Evolutionary conservation across 345 rosid genomes (phyloP).

Genomic region (Clausena lansium): DNA sequence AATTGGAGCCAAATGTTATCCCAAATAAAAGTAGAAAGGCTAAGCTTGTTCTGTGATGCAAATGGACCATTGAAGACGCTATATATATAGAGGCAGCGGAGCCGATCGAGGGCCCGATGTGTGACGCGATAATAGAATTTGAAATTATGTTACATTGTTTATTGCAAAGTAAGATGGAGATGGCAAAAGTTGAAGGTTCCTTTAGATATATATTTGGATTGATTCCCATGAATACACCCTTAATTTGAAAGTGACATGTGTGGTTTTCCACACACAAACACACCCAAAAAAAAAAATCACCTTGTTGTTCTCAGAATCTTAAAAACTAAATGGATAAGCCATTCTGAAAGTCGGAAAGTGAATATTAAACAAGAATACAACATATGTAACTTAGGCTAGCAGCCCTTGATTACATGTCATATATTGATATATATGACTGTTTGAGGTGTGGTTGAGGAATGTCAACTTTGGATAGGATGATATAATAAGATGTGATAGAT

Average conservation of each 20-base stretch:
- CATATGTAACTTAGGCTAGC: background rate
- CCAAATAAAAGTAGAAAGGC: too few species aligned
- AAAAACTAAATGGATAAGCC: constrained; percentile 22
- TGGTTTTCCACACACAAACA: constrained; percentile 2
- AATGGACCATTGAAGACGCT: background rate
- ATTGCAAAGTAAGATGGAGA: constrained; percentile 1
- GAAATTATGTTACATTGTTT: constrained; percentile 1
- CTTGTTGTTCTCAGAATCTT: constrained; percentile 33
- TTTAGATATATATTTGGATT: constrained; percentile 36
- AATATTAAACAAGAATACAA: background rate
- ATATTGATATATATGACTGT: background rate
- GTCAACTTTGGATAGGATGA: constrained; percentile 42
- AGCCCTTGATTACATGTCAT: background rate
- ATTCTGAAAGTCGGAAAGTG: constrained; percentile 30
- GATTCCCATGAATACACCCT: constrained; percentile 22
- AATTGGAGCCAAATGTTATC: background rate
- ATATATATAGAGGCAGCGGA: background rate
- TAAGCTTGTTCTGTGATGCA: background rate
- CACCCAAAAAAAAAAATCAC: background rate
- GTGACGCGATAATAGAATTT: constrained; percentile 8
- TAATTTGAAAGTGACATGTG: constrained; percentile 32
- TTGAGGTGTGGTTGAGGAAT: constrained; percentile 23
- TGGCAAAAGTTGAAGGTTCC: constrained; percentile 33
- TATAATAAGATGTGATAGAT: constrained; percentile 3
- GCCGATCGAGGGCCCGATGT: background rate